Base-by-base conservation (phyloP, 495 filamentous ascomycete species). In the Trichocladium antarcticum region DNA sequence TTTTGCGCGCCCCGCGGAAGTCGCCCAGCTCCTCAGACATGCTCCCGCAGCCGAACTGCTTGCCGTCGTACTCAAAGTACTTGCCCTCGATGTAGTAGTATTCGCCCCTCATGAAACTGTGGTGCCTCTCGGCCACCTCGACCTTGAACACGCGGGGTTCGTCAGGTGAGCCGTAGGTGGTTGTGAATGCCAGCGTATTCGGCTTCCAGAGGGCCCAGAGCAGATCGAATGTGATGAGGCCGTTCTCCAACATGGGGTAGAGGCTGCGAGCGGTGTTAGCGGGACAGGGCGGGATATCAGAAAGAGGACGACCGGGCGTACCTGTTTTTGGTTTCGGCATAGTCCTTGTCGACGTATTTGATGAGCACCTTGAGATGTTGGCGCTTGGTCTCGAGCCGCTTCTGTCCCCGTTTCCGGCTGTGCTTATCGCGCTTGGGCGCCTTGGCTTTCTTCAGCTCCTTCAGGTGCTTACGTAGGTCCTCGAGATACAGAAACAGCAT, bases 121-220 rank as follows among this genome's bases (percentile, higher is more conserved):
- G 75, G 45, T 89, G 80, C 57, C 79, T 85, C 59, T 80, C 79
- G 1, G 84, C 83, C 46, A 85, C 82, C 48, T 92, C 87, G 22
- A 95, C 80, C 59, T 86, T 90, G 74, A 94, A 89, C n/a, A 85
- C 84, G 28, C 87, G 81, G 1, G 89, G 88, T 58, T 95, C 85
- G 42, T 93, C 87, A 15, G 73, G 64, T 37, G 76, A 81, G 3
- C 84, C 85, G 55, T 94, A 92, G 1, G 87, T 92, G 2, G 79
- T 78, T 0, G 85, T 84, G 57, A 84, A 90, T 1, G 83, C 83
- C 32, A 94, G 77, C 12, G 87, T 86, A 57, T 93, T 90, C 6
- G 89, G 89, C 57, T 94, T 93, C 72, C 87, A 89, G 6, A 96
- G 67, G 2, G 89, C 87, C 89, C 89, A 94, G 5, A 93, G 63